A percentile compares a stretch with the other conserved stretches of the same genome.
Conservation (phyloP, 306 rosid species). For the Quercus mongolica region DNA sequence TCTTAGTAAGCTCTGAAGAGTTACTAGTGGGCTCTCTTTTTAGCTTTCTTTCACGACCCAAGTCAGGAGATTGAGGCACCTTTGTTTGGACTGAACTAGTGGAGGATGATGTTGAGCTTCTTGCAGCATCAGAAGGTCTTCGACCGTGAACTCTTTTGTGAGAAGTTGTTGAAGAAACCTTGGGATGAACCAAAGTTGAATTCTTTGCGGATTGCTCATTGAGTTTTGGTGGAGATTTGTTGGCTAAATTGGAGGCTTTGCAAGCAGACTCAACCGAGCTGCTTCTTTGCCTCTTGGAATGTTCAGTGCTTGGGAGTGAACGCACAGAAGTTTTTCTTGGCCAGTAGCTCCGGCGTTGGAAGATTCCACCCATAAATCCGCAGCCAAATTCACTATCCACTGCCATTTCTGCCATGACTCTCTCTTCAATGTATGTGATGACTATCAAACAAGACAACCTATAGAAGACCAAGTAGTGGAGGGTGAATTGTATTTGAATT, state of each 20-base stretch:
- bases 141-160: constrained; percentile 27
- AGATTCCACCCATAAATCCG: constrained; percentile 59
- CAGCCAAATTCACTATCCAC: constrained; percentile 47
- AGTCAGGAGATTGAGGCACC: constrained; percentile 21
- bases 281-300: constrained; percentile 22
- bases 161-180: constrained; percentile 25
- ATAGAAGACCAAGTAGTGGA: too few species aligned
- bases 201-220: constrained; percentile 34
- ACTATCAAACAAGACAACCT: too few species aligned
- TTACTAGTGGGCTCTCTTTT: constrained; percentile 22
- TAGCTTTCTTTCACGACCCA: constrained; percentile 23
- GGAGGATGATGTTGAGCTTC: constrained; percentile 67
- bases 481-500: too few species aligned
- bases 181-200: constrained; percentile 27
- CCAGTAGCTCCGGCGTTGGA: constrained; percentile 43
- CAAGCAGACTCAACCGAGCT: constrained; percentile 3
- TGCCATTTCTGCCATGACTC: constrained; percentile 46
- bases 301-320: constrained; percentile 45
- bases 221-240: background rate
- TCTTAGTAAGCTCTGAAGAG: constrained; percentile 41
- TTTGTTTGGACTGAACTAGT: constrained; percentile 32
- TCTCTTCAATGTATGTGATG: background rate
- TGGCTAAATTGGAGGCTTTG: background rate
- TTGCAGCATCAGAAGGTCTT: constrained; percentile 55
- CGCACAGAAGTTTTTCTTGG: constrained; percentile 67